A percentile compares a stretch with the other conserved stretches of the same genome.
phyloP scores from a whole-genome alignment of 169 alveolate species.

The Plasmodium vivax region DNA sequence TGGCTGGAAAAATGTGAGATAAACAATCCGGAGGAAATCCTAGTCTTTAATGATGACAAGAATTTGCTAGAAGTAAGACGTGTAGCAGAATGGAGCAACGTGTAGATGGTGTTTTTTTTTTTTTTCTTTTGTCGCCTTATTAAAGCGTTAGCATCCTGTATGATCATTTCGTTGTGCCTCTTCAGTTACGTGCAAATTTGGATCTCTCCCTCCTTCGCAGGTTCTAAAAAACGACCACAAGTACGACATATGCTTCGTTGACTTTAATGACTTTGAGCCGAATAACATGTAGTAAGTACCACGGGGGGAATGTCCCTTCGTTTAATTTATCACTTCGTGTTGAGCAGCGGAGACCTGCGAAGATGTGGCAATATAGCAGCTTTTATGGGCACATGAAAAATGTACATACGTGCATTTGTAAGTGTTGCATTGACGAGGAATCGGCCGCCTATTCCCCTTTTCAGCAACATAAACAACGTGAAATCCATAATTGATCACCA shows the following conservation, averaged over 20 bases:
- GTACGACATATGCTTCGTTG: conserved; percentile 67
- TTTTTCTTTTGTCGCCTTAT: background rate
- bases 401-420: background rate
- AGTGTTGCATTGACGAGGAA: background rate
- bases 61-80: conserved; percentile 55
- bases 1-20: conserved; percentile 66
- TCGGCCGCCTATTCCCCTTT: background rate
- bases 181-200: background rate
- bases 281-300: conserved; percentile 43
- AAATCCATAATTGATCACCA: conserved; percentile 74
- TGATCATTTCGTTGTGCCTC: background rate
- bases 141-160: background rate
- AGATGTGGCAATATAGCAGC: background rate
- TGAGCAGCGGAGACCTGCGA: background rate
- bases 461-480: conserved; percentile 53
- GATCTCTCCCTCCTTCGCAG: background rate
- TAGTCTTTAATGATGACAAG: conserved; percentile 54
- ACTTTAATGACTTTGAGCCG: conserved; percentile 45
- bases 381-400: background rate
- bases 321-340: background rate
- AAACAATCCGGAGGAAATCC: conserved; percentile 33
- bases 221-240: conserved; percentile 52
- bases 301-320: background rate
- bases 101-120: background rate
- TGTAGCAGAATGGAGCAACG: background rate